Percentiles rank a stretch among this genome's conserved stretches.
Evolutionary conservation across 306 rosid genomes (phyloP).

Genomic region (Urtica urens): DNA sequence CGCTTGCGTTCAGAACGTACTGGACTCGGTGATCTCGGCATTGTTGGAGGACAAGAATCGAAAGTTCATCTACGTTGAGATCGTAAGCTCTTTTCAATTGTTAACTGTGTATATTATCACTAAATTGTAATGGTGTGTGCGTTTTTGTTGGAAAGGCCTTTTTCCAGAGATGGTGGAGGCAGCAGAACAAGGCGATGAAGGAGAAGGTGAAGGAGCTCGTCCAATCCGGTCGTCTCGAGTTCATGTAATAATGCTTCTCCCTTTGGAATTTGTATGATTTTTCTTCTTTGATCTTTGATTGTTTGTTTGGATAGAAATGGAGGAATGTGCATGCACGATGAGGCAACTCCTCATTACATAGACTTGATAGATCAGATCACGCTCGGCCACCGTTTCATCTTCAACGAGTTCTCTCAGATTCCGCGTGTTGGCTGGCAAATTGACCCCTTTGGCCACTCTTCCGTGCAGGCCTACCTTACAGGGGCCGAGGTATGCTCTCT

Average conservation of each 20-base stretch:
- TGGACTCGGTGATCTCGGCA: slow-evolving; percentile 65
- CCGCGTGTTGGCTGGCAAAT: slow-evolving; percentile 93
- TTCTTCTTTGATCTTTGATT: slow-evolving; percentile 7
- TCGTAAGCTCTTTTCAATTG: slow-evolving; percentile 18
- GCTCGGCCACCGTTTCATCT: slow-evolving; percentile 59
- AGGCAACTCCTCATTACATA: slow-evolving; percentile 73
- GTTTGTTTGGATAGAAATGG: slow-evolving; percentile 52
- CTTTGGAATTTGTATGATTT: neutral
- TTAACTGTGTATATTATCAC: neutral
- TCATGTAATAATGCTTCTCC: slow-evolving; percentile 44
- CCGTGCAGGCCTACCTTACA: slow-evolving; percentile 77
- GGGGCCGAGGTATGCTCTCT: slow-evolving; percentile 52
- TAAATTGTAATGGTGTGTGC: neutral
- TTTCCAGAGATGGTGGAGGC: slow-evolving; percentile 88
- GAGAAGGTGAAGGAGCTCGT: slow-evolving; percentile 58
- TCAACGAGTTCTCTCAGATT: slow-evolving; percentile 46
- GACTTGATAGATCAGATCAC: slow-evolving; percentile 84
- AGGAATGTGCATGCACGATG: slow-evolving; percentile 84
- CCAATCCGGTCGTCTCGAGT: slow-evolving; percentile 67
- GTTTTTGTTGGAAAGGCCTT: slow-evolving; percentile 38
- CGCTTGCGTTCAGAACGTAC: slow-evolving; percentile 73
- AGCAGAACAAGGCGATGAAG: slow-evolving; percentile 54
- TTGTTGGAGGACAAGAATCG: slow-evolving; percentile 63
- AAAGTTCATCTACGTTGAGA: slow-evolving; percentile 67
- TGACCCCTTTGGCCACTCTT: slow-evolving; percentile 79